These are phyloP conservation scores for Kalmusia sp. DNA, from an alignment of 2,329 filamentous ascomycete genomes.

Conservation along the genomic window DNA sequence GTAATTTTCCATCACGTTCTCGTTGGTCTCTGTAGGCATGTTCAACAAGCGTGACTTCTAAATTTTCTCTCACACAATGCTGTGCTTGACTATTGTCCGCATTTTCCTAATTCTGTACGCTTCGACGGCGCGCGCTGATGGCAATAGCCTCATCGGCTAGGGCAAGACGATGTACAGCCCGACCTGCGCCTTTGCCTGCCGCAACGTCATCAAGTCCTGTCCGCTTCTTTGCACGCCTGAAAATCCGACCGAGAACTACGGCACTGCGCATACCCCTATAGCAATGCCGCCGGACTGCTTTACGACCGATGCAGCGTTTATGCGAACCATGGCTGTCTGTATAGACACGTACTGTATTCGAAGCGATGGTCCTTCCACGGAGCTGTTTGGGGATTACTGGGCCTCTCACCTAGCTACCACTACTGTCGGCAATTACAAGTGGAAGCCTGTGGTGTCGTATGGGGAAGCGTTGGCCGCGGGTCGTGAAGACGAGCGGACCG, in stretches of 20 bases:
- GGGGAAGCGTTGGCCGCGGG: constrained; percentile 8
- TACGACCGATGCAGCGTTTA: constrained; percentile 23
- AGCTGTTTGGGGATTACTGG: constrained; percentile 26
- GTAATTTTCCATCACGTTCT: too few species aligned
- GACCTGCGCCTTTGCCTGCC: constrained; percentile 24
- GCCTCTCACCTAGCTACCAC: constrained; percentile 16
- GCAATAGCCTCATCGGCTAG: constrained; percentile 19
- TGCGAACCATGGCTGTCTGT: constrained; percentile 34
- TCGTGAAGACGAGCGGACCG: constrained; percentile 1
- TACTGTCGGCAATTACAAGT: constrained; percentile 13
- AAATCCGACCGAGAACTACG: constrained; percentile 1
- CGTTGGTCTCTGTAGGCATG: too few species aligned
- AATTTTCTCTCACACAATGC: too few species aligned
- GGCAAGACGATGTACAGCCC: constrained; percentile 26
- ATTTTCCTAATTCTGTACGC: background rate
- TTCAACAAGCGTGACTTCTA: too few species aligned
- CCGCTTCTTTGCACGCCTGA: constrained; percentile 11
- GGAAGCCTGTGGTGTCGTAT: constrained; percentile 13
- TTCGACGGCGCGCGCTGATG: constrained; percentile 1
- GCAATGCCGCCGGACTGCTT: constrained; percentile 27
- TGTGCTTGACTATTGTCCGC: background rate
- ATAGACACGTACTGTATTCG: constrained; percentile 27
- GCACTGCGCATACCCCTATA: constrained; percentile 9
- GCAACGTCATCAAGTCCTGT: constrained; percentile 14
- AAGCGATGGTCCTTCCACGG: constrained; percentile 8